phyloP scores from a whole-genome alignment of 192 early-diverging fungal genomes.

The Spizellomyces punctatus region DNA sequence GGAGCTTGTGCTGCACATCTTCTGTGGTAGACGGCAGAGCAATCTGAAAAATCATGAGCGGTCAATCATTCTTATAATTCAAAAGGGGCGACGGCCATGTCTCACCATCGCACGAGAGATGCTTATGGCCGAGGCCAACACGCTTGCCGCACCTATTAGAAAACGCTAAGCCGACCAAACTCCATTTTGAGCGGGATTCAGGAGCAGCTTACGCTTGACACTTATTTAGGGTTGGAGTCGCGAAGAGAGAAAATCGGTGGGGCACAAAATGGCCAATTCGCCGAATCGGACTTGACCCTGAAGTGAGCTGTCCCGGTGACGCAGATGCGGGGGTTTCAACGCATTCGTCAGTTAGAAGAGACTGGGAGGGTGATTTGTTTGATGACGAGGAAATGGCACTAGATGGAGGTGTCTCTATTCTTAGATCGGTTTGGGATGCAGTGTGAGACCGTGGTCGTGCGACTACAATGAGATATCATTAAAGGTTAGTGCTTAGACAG shows the following conservation, averaged over 20 bases:
- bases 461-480: background rate
- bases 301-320: background rate
- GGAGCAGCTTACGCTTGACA: background rate
- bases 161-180: background rate
- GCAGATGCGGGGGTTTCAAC: background rate
- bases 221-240: background rate
- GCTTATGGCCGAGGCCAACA: slow-evolving; percentile 22
- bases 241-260: slow-evolving; percentile 32
- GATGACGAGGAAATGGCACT: background rate
- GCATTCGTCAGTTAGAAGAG: slow-evolving; percentile 7
- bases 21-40: slow-evolving; percentile 30
- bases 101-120: slow-evolving; percentile 38
- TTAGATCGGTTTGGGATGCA: background rate
- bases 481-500: background rate
- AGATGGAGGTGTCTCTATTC: background rate
- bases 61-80: background rate
- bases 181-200: background rate
- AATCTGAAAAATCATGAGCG: slow-evolving; percentile 19
- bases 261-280: slow-evolving; percentile 25
- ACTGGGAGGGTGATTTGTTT: slow-evolving; percentile 7
- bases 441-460: background rate
- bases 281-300: background rate
- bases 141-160: slow-evolving; percentile 24
- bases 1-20: slow-evolving; percentile 26
- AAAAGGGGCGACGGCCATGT: background rate